Base-by-base conservation (phyloP, 441 rosid species). In the Erysimum pusillum region DNA sequence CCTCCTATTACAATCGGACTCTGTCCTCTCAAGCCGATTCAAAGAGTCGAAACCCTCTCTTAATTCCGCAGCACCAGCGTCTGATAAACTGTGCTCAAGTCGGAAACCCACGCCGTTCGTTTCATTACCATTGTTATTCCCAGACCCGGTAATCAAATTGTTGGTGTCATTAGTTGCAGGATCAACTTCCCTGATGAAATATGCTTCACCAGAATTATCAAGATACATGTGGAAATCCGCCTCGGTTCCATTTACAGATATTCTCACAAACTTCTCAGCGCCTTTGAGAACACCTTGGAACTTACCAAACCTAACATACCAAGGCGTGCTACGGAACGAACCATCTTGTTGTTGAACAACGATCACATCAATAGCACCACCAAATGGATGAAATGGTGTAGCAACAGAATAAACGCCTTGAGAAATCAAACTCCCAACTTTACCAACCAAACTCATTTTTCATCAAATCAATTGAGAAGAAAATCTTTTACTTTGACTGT, bases 201-300 rank as follows among this genome's bases (percentile, higher is more conserved):
- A 93, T 18, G 98, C 97, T 81, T 91, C 94, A 4, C 98, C 98
- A 4, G 98, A 90, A 65, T 93, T 89, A 80, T 93, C 98, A 74
- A 93, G 96, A 69, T 80, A 87, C 98, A 93, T 93, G 78, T 90
- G 94, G 69, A 93, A 93, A 82, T 84, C 79, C 0, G 93, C 96
- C 72, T 93, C 96, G 4, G 85, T 58, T 2, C 91, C 97, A 78
- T 93, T 93, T 6, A 93, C 97, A 20, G 83, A 63, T 62, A 93
- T 88, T 58, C 73, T 87, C 18, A 93, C 96, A 65, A 89, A 80
- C 86, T 91, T 93, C 82, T 91, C 96, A 0, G 91, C 84, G 9
- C 96, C 96, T 81, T 93, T 91, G 11, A 93, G 85, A 69, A 93
- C 94, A 31, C 98, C 98, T 84, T 93, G 97, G 83, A 93, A 93